phyloP scores from a whole-genome alignment of 176 grass and related monocot genomes.

The Cenchrus purpureus region DNA sequence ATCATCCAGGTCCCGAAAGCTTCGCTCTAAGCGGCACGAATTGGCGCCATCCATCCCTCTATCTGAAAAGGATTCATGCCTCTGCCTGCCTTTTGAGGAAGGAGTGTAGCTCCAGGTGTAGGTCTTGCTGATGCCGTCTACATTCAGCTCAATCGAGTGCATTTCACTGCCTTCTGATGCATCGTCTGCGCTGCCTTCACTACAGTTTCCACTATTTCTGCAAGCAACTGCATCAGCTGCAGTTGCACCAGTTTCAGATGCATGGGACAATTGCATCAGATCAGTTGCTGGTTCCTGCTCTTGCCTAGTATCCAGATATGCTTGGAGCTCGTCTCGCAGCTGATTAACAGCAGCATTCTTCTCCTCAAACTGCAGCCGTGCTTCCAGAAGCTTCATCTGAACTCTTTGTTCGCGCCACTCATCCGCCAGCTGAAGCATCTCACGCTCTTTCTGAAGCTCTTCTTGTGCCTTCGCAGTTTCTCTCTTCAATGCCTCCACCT shows the following conservation, averaged over 20 bases:
- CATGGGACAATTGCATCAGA: not conserved
- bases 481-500: conserved; percentile 70
- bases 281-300: conserved; percentile 23
- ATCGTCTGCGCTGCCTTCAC: not conserved
- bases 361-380: conserved; percentile 85
- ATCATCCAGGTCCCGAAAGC: conserved; percentile 31
- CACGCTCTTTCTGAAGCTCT: conserved; percentile 78
- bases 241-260: conserved; percentile 18
- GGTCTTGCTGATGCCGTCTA: conserved; percentile 58
- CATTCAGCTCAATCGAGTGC: conserved; percentile 80
- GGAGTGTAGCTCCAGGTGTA: conserved; percentile 57
- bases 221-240: not conserved
- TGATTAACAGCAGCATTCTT: conserved; percentile 74
- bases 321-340: conserved; percentile 67
- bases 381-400: conserved; percentile 92
- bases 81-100: conserved; percentile 20
- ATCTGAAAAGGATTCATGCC: conserved; percentile 37
- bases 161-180: conserved; percentile 65
- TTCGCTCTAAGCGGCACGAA: not conserved
- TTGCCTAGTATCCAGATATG: conserved; percentile 52
- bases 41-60: conserved; percentile 30
- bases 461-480: conserved; percentile 60
- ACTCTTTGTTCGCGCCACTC: conserved; percentile 89
- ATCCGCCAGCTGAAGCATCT: conserved; percentile 88
- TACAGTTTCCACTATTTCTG: conserved; percentile 3